phyloP scores from a whole-genome alignment of 176 grass and related monocot species.

The Eleusine indica region DNA sequence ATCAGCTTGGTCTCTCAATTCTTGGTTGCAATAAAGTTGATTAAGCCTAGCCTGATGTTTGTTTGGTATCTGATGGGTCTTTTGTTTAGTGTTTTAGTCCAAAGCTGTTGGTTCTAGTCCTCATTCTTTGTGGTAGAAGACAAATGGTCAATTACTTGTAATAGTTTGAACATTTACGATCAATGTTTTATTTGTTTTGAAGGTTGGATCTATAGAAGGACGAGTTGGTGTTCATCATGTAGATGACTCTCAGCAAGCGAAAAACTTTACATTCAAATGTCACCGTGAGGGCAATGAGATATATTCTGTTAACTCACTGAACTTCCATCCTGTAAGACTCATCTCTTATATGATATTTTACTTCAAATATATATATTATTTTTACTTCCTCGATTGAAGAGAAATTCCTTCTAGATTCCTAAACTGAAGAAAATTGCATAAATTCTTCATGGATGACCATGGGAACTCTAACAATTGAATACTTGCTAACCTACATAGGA shows the following conservation, averaged over 20 bases:
- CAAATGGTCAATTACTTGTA: constrained; percentile 1
- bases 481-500: constrained; percentile 8
- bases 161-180: constrained; percentile 8
- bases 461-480: constrained; percentile 2
- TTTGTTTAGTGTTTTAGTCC: constrained; percentile 29
- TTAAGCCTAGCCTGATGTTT: not conserved
- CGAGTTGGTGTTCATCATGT: constrained; percentile 93
- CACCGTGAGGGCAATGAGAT: constrained; percentile 79
- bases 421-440: not conserved
- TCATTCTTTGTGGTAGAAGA: constrained; percentile 13
- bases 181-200: constrained; percentile 38
- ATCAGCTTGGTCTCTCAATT: constrained; percentile 2
- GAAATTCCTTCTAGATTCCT: not conserved
- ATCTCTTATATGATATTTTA: not conserved
- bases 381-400: constrained; percentile 19
- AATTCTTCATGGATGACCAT: constrained; percentile 8
- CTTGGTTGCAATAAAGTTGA: not conserved
- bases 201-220: constrained; percentile 96
- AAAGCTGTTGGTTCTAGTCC: not conserved
- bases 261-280: constrained; percentile 97
- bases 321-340: constrained; percentile 88
- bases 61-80: not conserved
- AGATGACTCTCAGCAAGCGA: constrained; percentile 84
- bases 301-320: constrained; percentile 86
- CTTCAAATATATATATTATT: constrained; percentile 5